Percentiles rank a stretch among this genome's conserved stretches.
Evolutionary conservation across 352 stramenopile genomes (phyloP).

Genomic region (Blastocystis sp.): DNA sequence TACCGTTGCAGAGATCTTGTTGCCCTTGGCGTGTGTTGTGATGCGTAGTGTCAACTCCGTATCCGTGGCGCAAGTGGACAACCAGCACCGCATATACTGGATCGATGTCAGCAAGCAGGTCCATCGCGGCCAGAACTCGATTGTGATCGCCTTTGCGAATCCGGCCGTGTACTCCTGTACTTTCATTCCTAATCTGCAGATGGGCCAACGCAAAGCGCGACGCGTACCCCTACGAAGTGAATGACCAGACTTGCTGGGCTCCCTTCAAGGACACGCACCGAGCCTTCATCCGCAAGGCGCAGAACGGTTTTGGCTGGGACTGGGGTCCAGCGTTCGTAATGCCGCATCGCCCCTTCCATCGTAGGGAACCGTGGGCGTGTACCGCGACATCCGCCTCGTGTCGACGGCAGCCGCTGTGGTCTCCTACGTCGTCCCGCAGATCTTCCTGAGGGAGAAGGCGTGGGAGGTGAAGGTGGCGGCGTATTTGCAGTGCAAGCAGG

Average conservation of each 20-base stretch:
- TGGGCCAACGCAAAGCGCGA: constrained; percentile 34
- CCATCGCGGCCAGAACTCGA: constrained; percentile 73
- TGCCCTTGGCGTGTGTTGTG: constrained; percentile 70
- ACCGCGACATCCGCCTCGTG: constrained; percentile 32
- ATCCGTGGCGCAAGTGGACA: constrained; percentile 74
- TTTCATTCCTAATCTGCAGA: background rate
- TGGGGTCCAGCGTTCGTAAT: constrained; percentile 75
- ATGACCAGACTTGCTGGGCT: constrained; percentile 79
- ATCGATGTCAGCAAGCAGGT: constrained; percentile 73
- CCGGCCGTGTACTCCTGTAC: constrained; percentile 74
- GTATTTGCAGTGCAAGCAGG: constrained; percentile 23
- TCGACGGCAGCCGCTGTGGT: background rate
- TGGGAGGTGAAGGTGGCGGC: constrained; percentile 34
- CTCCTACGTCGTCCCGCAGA: constrained; percentile 12
- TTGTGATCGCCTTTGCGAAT: constrained; percentile 77
- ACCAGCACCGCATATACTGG: constrained; percentile 77
- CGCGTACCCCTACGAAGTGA: constrained; percentile 72
- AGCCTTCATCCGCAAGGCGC: constrained; percentile 81
- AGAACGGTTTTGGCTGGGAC: constrained; percentile 83
- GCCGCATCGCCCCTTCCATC: background rate
- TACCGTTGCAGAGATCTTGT: constrained; percentile 77
- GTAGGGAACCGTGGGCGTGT: constrained; percentile 43
- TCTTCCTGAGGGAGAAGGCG: background rate
- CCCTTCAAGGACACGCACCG: constrained; percentile 79
- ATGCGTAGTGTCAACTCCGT: constrained; percentile 75